Evolutionary conservation across 805 yeast genomes (phyloP), one percentile per base, ranked within the genome.

Genomic region (Pachysolen tannophilus): DNA sequence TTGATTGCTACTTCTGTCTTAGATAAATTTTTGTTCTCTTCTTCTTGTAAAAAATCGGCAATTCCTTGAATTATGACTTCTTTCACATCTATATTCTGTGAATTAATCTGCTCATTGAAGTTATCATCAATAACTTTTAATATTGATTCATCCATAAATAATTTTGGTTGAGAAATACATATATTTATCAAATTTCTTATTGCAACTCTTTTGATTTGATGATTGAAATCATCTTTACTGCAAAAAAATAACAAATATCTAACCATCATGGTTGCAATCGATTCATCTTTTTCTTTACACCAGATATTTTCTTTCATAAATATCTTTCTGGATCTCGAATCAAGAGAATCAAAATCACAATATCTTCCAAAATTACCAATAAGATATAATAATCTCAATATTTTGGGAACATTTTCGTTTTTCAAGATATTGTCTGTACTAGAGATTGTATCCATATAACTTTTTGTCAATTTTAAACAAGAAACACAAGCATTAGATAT

Each of bases 331-430:
- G n/a, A n/a, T n/a, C n/a, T n/a, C n/a, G n/a, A n/a, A n/a, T n/a
- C n/a, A 32, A 63, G 56, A 5, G 50, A 52, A 36, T 75, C 82
- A 37, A 84, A 67, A n/a, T 72, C 57, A 43, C 92, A 82, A 43
- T 68, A 70, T 30, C 79, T 65, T 0, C 88, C 94, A 56, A 86
- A 75, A 28, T 72, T 69, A 0, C 94, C 88, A 4, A 83, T 50
- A 16, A 86, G 55, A 45, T 71, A 72, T 2, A 86, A 49, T 5
- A 85, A 52, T 39, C 83, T 68, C 16, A 67, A 65, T 3, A 80
- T 45, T 43, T 66, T 75, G 3, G 65, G 56, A 33, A 71, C 78
- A 3, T 61, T 48, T 37, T 44, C 25, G 51, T 3, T n/a, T 16
- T 50, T 7, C 10, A 26, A 32, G 8, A 34, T 27, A 3, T 30